Conservation (phyloP, 768 basidiomycete species). For the Leccinum rimulosum region DNA sequence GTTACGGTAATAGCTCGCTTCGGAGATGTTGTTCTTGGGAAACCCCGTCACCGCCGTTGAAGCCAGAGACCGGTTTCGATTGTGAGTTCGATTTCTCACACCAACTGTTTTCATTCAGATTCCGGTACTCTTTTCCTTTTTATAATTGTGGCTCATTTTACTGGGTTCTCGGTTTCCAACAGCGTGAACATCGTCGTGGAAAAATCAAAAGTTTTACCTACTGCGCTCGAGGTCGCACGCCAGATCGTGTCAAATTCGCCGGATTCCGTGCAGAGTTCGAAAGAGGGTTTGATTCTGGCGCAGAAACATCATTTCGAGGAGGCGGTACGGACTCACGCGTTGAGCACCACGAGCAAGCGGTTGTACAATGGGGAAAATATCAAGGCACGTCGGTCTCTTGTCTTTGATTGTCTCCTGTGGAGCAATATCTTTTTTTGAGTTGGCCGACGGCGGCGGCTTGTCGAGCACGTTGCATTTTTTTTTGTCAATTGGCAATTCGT, state of each 20-base stretch:
- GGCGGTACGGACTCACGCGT: slow-evolving; percentile 44
- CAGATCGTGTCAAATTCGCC: slow-evolving; percentile 67
- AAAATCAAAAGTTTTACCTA: slow-evolving; percentile 45
- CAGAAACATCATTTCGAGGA: slow-evolving; percentile 53
- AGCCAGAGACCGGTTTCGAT: slow-evolving; percentile 68
- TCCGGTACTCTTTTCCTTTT: slow-evolving; percentile 3
- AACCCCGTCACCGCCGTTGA: slow-evolving; percentile 63
- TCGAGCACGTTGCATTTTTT: slow-evolving; percentile 1
- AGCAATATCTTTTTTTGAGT: too few species aligned
- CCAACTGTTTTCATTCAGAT: background rate
- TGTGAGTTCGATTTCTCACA: slow-evolving; percentile 46
- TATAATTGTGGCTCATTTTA: slow-evolving; percentile 10
- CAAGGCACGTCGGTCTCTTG: slow-evolving; percentile 43
- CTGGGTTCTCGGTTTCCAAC: background rate
- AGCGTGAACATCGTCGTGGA: slow-evolving; percentile 76
- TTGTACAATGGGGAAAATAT: slow-evolving; percentile 66
- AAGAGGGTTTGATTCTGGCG: slow-evolving; percentile 60
- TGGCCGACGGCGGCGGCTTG: background rate
- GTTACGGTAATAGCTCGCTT: slow-evolving; percentile 50
- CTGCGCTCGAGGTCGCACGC: slow-evolving; percentile 61
- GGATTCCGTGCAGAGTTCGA: slow-evolving; percentile 76
- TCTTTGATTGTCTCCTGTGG: background rate
- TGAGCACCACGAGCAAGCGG: slow-evolving; percentile 47
- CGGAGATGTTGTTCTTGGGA: slow-evolving; percentile 76
- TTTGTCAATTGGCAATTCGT: background rate